phyloP scores from a whole-genome alignment of 306 rosid genomes.

The Elaeagnus macrophylla region DNA sequence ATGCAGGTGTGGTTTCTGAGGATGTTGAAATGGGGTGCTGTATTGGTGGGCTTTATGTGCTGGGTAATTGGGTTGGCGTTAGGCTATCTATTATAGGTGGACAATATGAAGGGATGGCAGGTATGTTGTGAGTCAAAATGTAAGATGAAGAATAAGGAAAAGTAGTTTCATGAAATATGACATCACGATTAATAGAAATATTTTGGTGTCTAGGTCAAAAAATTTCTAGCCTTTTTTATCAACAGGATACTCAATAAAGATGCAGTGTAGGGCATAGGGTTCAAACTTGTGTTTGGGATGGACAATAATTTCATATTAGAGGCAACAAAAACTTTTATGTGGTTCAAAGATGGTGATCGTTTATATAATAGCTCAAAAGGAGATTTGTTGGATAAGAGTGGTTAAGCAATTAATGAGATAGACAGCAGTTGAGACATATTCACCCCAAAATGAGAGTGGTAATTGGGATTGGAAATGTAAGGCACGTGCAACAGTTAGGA shows the following conservation, averaged over 20 bases:
- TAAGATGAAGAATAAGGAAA: no score
- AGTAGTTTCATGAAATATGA: slow-evolving; percentile 7
- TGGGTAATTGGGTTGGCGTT: no score
- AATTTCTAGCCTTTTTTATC: neutral
- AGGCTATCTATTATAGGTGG: no score
- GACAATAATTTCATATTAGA: slow-evolving; percentile 16
- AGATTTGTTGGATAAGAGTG: slow-evolving; percentile 14
- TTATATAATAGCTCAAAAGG: slow-evolving; percentile 17
- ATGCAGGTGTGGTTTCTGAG: no score
- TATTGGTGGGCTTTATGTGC: no score
- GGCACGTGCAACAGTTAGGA: no score
- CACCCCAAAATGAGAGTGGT: slow-evolving; percentile 9
- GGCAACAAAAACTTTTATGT: slow-evolving; percentile 25
- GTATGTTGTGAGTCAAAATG: no score
- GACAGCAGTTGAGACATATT: slow-evolving; percentile 8
- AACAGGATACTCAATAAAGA: slow-evolving; percentile 12
- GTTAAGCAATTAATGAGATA: slow-evolving; percentile 8
- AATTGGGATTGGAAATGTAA: slow-evolving; percentile 17
- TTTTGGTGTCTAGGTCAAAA: neutral
- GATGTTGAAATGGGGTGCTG: no score
- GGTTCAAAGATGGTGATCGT: slow-evolving; percentile 13
- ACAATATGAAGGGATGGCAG: no score
- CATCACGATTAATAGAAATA: slow-evolving; percentile 15
- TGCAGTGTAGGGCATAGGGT: slow-evolving; percentile 6
- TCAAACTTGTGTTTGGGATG: slow-evolving; percentile 15